A percentile compares a stretch with the other conserved stretches of the same genome.
phyloP scores from a whole-genome alignment of 2,329 filamentous ascomycete species.

The Cylindrodendrum hubeiense region DNA sequence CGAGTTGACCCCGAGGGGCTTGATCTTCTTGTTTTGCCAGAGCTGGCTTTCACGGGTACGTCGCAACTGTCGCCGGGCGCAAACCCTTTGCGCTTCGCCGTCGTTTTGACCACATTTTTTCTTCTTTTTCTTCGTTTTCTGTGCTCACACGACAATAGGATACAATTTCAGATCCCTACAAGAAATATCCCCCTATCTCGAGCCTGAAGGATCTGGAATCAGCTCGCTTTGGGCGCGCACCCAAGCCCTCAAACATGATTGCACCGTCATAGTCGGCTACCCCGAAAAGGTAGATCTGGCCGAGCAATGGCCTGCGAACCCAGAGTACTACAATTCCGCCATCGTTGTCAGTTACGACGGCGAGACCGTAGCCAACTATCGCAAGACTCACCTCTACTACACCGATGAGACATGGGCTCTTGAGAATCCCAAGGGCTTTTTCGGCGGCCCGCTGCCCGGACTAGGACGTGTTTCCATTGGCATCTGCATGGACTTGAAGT shows the following conservation, averaged over 20 bases:
- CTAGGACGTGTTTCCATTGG: constrained; percentile 68
- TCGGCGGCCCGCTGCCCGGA: constrained; percentile 55
- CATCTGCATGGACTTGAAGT: constrained; percentile 75
- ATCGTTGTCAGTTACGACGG: constrained; percentile 70
- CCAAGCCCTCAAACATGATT: constrained; percentile 74
- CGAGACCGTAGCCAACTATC: constrained; percentile 70
- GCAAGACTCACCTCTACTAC: constrained; percentile 70
- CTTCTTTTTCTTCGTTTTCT: too few relatives aligned
- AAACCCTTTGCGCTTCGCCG: not conserved
- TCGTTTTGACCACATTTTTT: not conserved
- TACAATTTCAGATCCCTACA: constrained; percentile 82
- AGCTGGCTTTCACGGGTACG: constrained; percentile 19
- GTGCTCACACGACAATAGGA: constrained; percentile 56
- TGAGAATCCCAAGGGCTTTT: constrained; percentile 67
- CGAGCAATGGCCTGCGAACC: constrained; percentile 61
- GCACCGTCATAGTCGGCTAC: constrained; percentile 78
- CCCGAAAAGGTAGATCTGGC: constrained; percentile 74
- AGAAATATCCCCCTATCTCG: constrained; percentile 77
- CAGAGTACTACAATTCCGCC: constrained; percentile 67
- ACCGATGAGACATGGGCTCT: constrained; percentile 73
- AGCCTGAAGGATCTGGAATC: constrained; percentile 74
- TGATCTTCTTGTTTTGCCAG: constrained; percentile 22
- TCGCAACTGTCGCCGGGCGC: not conserved
- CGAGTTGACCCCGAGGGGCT: constrained; percentile 11
- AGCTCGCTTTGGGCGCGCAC: constrained; percentile 79